Conservation (phyloP, 2,329 filamentous ascomycete genomes). For the Hypomyces perniciosus region DNA sequence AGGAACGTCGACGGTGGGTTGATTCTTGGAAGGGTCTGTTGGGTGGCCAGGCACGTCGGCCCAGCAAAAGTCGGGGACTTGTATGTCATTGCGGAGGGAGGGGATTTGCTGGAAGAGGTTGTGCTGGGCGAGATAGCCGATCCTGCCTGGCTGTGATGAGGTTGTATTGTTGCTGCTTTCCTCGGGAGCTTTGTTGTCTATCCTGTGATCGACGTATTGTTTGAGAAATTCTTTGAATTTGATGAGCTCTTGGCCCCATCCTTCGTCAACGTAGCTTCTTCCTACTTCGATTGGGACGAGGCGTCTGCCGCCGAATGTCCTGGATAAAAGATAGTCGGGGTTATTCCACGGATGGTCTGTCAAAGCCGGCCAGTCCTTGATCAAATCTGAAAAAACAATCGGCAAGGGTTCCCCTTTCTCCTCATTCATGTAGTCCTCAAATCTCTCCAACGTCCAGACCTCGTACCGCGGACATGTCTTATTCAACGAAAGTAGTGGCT, state of each 20-base stretch:
- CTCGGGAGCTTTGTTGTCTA: not conserved
- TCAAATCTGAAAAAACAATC: conserved; percentile 61
- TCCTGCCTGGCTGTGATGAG: conserved; percentile 20
- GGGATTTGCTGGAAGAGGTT: conserved; percentile 81
- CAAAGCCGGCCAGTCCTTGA: conserved; percentile 70
- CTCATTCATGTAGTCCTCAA: conserved; percentile 55
- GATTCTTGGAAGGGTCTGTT: conserved; percentile 27
- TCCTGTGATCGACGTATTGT: conserved; percentile 45
- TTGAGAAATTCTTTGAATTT: conserved; percentile 66
- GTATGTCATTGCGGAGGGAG: conserved; percentile 66
- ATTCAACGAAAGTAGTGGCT: conserved; percentile 20
- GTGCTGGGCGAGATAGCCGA: conserved; percentile 87
- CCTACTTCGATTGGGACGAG: conserved; percentile 85
- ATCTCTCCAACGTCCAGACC: conserved; percentile 49
- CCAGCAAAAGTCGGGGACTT: conserved; percentile 80
- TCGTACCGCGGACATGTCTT: conserved; percentile 24
- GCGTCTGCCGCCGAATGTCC: conserved; percentile 69
- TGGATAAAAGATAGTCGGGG: conserved; percentile 66
- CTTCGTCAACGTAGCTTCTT: conserved; percentile 77
- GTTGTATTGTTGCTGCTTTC: conserved; percentile 12
- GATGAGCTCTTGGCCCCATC: conserved; percentile 78
- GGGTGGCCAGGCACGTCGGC: conserved; percentile 56
- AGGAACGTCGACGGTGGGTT: conserved; percentile 49
- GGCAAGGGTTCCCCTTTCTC: conserved; percentile 45
- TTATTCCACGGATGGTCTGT: conserved; percentile 61